Evolutionary conservation across 2,329 filamentous ascomycete genomes (phyloP).

Genomic region (Trichoderma sp.): DNA sequence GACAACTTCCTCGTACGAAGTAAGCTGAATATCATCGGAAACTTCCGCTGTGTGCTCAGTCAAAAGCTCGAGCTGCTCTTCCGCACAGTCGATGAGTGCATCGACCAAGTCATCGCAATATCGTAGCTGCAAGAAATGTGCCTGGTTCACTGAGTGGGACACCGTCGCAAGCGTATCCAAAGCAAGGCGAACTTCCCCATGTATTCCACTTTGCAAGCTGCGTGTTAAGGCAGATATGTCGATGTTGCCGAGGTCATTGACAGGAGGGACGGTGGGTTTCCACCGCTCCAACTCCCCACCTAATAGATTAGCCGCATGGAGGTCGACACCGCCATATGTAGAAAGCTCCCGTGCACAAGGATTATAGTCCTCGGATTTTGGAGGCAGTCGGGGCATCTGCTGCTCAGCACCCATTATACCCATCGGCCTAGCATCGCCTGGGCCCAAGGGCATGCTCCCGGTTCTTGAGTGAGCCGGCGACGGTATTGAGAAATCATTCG

Average conservation of each 20-base stretch:
- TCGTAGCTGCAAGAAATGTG: constrained; percentile 67
- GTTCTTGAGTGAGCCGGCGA: constrained; percentile 48
- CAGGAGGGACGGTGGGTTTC: constrained; percentile 73
- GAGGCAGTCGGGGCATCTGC: constrained; percentile 42
- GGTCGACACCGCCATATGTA: constrained; percentile 71
- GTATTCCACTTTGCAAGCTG: constrained; percentile 86
- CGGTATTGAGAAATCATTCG: constrained; percentile 47
- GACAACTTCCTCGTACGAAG: constrained; percentile 83
- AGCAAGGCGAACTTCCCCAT: constrained; percentile 85
- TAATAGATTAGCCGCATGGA: constrained; percentile 64
- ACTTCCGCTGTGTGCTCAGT: constrained; percentile 82
- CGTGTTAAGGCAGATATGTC: constrained; percentile 88
- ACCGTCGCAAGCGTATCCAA: constrained; percentile 79
- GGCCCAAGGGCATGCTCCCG: constrained; percentile 46
- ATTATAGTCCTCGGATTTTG: constrained; percentile 55
- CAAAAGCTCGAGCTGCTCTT: constrained; percentile 83
- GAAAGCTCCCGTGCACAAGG: constrained; percentile 57
- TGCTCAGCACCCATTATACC: constrained; percentile 33
- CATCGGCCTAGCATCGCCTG: constrained; percentile 37
- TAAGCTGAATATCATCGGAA: constrained; percentile 80
- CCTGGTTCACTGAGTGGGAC: constrained; percentile 60
- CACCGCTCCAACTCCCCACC: constrained; percentile 67
- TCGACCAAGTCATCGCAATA: constrained; percentile 88
- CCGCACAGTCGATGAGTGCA: constrained; percentile 83
- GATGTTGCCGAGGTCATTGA: constrained; percentile 80